These are phyloP conservation scores for Leccinum solheimii DNA, from an alignment of 1,284 basidiomycete species.

Conservation along the genomic window DNA sequence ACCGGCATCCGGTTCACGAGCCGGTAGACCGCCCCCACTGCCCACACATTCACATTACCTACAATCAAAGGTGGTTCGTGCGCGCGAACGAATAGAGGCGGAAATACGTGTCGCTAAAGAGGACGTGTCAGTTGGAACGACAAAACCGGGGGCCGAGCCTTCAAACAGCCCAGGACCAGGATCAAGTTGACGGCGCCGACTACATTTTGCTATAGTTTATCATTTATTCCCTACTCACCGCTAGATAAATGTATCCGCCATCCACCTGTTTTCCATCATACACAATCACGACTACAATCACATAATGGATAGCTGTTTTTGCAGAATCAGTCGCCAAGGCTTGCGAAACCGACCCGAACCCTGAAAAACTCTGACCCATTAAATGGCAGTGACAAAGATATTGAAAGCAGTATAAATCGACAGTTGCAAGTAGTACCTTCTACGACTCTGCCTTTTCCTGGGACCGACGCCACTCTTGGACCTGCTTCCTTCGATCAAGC, in stretches of 20 bases:
- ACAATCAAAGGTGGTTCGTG: slow-evolving; percentile 94
- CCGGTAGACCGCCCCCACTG: slow-evolving; percentile 40
- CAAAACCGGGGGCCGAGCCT: slow-evolving; percentile 23
- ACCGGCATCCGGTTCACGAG: slow-evolving; percentile 29
- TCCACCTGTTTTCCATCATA: slow-evolving; percentile 18
- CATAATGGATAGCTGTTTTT: slow-evolving; percentile 16
- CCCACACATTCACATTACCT: slow-evolving; percentile 85
- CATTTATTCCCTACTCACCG: slow-evolving; percentile 18
- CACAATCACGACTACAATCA: slow-evolving; percentile 12
- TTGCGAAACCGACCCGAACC: not conserved
- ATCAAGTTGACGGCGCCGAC: slow-evolving; percentile 20
- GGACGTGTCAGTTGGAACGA: slow-evolving; percentile 14
- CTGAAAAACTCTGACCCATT: not conserved
- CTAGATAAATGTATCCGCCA: slow-evolving; percentile 22
- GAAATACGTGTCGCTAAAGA: slow-evolving; percentile 57
- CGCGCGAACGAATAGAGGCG: slow-evolving; percentile 91
- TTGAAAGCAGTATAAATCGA: not conserved
- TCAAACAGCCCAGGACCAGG: slow-evolving; percentile 23
- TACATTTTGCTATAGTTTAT: slow-evolving; percentile 7
- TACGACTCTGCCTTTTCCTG: slow-evolving; percentile 14
- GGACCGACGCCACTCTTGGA: slow-evolving; percentile 25
- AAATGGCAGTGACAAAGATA: not conserved
- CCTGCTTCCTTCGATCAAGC: slow-evolving; percentile 35
- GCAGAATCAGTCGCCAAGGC: not conserved
- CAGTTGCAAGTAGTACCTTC: not conserved